Conservation (phyloP, 148 eudicot species). For the Chenopodium suecicum region DNA sequence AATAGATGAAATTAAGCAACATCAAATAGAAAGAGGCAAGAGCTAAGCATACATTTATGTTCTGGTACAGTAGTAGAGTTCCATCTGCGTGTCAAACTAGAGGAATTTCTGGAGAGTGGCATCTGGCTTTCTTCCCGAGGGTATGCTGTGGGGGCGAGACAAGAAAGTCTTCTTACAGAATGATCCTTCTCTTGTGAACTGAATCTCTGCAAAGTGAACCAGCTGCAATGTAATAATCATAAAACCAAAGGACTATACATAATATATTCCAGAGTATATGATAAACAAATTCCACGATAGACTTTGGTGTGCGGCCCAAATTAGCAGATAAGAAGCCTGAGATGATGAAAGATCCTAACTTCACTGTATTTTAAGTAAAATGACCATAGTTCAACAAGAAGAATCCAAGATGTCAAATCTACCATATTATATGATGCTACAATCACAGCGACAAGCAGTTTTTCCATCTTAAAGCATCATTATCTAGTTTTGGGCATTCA, state of each 20-base stretch:
- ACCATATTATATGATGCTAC: background rate
- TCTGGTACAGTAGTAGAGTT: constrained; percentile 53
- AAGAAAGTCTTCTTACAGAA: constrained; percentile 51
- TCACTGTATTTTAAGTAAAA: constrained; percentile 1
- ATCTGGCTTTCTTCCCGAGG: constrained; percentile 78
- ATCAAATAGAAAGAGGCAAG: constrained; percentile 8
- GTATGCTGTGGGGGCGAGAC: constrained; percentile 52
- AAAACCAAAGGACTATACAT: background rate
- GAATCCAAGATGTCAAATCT: background rate
- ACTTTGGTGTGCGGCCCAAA: background rate
- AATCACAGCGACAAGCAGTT: background rate
- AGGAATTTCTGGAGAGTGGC: constrained; percentile 61
- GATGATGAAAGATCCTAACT: background rate
- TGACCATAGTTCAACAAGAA: background rate
- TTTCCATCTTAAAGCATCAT: background rate
- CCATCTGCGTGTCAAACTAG: constrained; percentile 66
- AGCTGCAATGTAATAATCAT: background rate
- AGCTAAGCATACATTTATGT: constrained; percentile 55
- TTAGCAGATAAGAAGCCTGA: background rate
- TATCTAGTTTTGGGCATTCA: background rate
- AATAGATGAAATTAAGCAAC: background rate
- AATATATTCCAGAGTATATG: background rate
- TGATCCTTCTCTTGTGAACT: constrained; percentile 82
- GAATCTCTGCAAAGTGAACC: constrained; percentile 48
- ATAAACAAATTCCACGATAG: no score